Percentiles rank a stretch among this genome's conserved stretches.
Evolutionary conservation across 139 green algal genomes (phyloP).

Genomic region (Ulvella scutata): DNA sequence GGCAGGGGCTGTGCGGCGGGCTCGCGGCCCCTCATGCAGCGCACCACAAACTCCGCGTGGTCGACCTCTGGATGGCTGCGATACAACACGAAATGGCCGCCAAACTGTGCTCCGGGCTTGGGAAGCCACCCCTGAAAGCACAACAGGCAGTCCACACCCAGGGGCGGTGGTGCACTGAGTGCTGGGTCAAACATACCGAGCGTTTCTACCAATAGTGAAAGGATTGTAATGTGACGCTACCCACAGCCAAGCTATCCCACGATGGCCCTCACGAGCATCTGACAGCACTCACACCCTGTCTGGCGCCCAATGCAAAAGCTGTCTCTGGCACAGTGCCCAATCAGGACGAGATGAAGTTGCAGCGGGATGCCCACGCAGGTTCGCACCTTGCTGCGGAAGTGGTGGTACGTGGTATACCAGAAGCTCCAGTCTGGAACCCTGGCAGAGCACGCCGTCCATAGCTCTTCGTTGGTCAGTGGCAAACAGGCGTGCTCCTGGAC

Average conservation of each 20-base stretch:
- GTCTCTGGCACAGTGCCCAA: no score
- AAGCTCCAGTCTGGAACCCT: not conserved
- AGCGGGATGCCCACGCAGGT: no score
- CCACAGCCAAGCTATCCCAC: no score
- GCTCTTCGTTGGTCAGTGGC: not conserved
- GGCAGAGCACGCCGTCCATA: not conserved
- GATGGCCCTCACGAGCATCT: no score
- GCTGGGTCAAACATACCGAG: no score
- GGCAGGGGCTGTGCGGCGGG: not conserved
- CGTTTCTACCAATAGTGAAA: no score
- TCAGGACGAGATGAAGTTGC: no score
- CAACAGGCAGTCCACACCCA: no score
- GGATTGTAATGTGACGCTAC: no score
- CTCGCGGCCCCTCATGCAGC: not conserved
- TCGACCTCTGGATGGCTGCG: not conserved
- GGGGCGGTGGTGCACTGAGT: no score
- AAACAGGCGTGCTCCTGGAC: not conserved
- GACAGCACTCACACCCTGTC: no score
- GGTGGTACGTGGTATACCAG: not conserved
- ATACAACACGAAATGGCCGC: not conserved
- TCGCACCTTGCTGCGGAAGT: slow-evolving; percentile 4
- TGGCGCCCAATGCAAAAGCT: no score
- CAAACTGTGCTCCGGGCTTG: not conserved
- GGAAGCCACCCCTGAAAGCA: not conserved
- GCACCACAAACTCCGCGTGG: not conserved